Evolutionary conservation across 2,329 filamentous ascomycete species (phyloP), one percentile per base, ranked within the genome.

Genomic region (Fusarium scirpi): DNA sequence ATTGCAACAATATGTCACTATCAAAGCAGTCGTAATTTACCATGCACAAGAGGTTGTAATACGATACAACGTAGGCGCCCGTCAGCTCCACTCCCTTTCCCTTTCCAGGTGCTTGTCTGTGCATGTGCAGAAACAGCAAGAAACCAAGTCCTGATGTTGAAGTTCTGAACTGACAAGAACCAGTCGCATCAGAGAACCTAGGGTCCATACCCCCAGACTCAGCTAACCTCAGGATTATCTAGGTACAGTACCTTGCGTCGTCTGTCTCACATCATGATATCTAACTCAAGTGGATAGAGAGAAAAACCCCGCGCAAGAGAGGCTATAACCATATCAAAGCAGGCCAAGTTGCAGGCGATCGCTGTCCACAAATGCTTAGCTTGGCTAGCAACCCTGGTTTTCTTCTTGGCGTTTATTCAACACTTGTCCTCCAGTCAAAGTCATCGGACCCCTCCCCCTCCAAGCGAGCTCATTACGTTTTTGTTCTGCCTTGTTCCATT

Each of bases 381-480:
- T 58, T 69, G 58, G 47, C 55, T 69, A 46, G 41, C 44, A 46
- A 70, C 43, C 53, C 22, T 47, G 59, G 27, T 44, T 48, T 32
- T 49, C 9, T 30, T 34, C 56, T 58, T 60, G 58, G 68, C 63
- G 67, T 71, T 51, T 65, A 60, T 71, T 64, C 57, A 60, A 44
- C 55, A 64, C 57, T 48, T 41, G 58, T 58, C 51, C 40, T 43
- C 62, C 45, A 63, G 51, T 58, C 22, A 56, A 45, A 25, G 30
- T 40, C 52, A 47, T 47, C 41, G 27, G 58, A 54, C 67, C 62
- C 54, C 67, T 68, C 63, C 49, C 52, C 53, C 54, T 49, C 40
- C 43, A 65, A 58, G 52, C 51, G 62, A 65, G 56, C 66, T 65
- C 63, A 67, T 74, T 72, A 70, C 72, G 68, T 74, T 69, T 53